Conservation (phyloP, 495 filamentous ascomycete species). For the Pseudoneurospora amorphoporcata region DNA sequence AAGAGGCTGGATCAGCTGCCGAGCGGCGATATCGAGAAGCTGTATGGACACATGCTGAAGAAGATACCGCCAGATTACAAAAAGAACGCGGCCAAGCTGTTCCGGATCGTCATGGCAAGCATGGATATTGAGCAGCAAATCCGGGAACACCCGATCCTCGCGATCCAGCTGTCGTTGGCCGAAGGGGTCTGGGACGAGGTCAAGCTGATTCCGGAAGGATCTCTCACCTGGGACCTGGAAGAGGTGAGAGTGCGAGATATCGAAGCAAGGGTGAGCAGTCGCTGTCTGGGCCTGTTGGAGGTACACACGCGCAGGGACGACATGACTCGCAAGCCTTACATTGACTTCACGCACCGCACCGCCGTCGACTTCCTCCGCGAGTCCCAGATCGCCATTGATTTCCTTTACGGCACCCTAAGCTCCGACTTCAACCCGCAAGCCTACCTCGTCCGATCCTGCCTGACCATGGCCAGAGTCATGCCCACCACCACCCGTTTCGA, state of each 20-base stretch:
- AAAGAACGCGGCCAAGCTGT: neutral
- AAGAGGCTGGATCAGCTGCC: neutral
- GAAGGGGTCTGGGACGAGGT: neutral
- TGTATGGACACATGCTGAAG: neutral
- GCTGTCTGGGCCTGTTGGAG: neutral
- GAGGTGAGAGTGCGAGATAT: neutral
- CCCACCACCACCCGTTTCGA: neutral
- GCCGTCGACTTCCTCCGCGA: neutral
- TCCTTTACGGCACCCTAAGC: neutral
- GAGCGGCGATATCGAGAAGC: neutral
- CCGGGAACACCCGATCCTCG: neutral
- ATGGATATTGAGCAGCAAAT: neutral
- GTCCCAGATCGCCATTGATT: neutral
- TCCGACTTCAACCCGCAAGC: neutral
- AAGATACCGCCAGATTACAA: neutral
- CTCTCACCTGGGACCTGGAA: neutral
- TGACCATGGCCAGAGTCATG: neutral
- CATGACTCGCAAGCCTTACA: neutral
- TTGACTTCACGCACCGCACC: neutral
- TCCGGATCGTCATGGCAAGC: neutral
- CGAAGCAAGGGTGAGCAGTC: neutral
- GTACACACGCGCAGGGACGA: neutral
- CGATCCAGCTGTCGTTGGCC: neutral
- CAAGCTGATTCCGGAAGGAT: neutral
- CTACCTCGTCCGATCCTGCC: neutral